Evolutionary conservation across 2,329 filamentous ascomycete species (phyloP).

Genomic region (Hypoxylon sp.): DNA sequence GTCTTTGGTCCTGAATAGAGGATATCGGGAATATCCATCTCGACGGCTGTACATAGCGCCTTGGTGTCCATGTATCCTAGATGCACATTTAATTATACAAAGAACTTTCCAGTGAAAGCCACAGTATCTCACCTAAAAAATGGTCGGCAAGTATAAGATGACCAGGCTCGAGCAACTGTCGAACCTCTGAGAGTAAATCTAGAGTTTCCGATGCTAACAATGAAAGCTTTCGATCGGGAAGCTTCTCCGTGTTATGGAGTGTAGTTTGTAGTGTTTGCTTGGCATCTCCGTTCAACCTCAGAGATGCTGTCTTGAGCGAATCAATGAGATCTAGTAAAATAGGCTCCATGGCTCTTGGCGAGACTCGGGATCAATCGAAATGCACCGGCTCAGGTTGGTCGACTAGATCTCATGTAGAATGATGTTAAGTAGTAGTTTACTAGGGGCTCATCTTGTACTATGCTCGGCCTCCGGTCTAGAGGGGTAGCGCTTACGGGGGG

Average conservation of each 20-base stretch:
- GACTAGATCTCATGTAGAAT: too few relatives aligned
- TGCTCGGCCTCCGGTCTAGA: too few relatives aligned
- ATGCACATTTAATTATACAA: background rate
- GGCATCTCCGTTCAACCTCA: too few relatives aligned
- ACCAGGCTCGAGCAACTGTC: slow-evolving; percentile 27
- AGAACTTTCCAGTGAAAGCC: background rate
- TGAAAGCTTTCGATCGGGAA: background rate
- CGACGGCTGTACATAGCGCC: slow-evolving; percentile 44
- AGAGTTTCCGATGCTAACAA: background rate
- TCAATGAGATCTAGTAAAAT: too few relatives aligned
- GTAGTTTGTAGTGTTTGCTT: too few relatives aligned
- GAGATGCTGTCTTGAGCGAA: too few relatives aligned
- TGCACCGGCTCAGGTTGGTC: too few relatives aligned
- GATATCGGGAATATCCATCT: slow-evolving; percentile 45
- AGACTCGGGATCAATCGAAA: too few relatives aligned
- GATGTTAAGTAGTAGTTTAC: too few relatives aligned
- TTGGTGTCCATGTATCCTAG: slow-evolving; percentile 44
- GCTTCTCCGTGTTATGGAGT: background rate
- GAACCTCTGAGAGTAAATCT: background rate
- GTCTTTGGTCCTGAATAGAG: slow-evolving; percentile 38
- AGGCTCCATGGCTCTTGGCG: too few relatives aligned
- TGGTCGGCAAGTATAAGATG: slow-evolving; percentile 35
- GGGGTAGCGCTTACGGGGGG: too few relatives aligned
- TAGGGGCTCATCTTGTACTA: too few relatives aligned
- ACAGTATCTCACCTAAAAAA: slow-evolving; percentile 32